These are phyloP conservation scores for Cladosporium colombiae DNA, from an alignment of 2,329 filamentous ascomycete genomes.

Conservation along the genomic window DNA sequence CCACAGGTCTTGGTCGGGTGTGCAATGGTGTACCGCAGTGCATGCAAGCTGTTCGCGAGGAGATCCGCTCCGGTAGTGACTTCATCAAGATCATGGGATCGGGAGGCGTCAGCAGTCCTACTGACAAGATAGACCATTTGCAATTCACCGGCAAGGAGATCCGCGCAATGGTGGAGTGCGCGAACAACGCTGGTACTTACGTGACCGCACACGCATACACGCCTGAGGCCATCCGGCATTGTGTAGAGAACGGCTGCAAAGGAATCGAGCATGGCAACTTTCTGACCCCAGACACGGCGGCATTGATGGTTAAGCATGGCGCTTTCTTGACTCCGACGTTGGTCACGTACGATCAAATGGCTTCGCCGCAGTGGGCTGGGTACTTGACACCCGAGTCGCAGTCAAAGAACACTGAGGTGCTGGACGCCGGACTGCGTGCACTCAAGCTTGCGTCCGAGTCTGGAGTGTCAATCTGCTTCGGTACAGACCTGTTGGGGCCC, in stretches of 20 bases:
- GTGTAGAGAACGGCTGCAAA: constrained; percentile 53
- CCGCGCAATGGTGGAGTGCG: constrained; percentile 51
- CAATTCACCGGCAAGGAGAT: constrained; percentile 59
- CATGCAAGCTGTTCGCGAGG: constrained; percentile 50
- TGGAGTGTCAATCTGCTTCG: constrained; percentile 55
- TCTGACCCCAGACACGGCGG: constrained; percentile 55
- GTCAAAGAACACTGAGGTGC: constrained; percentile 50
- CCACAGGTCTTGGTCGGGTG: constrained; percentile 42
- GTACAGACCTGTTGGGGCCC: constrained; percentile 53
- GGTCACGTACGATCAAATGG: constrained; percentile 51
- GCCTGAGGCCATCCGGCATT: constrained; percentile 52
- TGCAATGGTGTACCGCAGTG: constrained; percentile 56
- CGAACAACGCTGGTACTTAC: constrained; percentile 49
- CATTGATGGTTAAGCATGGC: constrained; percentile 48
- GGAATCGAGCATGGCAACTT: constrained; percentile 61
- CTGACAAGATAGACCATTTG: constrained; percentile 52
- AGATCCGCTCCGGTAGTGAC: constrained; percentile 55
- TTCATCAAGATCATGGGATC: constrained; percentile 62
- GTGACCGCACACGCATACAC: constrained; percentile 60
- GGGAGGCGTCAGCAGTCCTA: constrained; percentile 56
- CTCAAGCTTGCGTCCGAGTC: constrained; percentile 51
- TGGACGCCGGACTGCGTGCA: constrained; percentile 46
- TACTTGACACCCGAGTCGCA: constrained; percentile 38
- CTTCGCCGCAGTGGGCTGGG: constrained; percentile 32
- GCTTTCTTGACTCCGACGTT: constrained; percentile 55